Evolutionary conservation across 805 yeast genomes (phyloP), one percentile per base, ranked within the genome.

Genomic region (Metschnikowia cubensis): DNA sequence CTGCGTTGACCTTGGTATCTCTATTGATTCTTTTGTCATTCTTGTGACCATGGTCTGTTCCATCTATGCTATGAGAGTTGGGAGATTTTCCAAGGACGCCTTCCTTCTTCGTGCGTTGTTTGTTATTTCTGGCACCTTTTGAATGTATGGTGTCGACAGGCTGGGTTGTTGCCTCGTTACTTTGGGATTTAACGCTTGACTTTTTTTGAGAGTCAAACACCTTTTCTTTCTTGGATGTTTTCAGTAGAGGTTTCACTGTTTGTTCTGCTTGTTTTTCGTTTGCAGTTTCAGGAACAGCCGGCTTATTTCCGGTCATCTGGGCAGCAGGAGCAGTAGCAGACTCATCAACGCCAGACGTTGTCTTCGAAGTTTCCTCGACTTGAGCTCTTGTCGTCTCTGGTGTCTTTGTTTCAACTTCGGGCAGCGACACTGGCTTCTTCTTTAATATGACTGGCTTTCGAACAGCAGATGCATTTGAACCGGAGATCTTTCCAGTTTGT

Each of bases 391-490:
- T 39, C 15, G 37, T 15, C 22, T 47, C 42, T n/a, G 29, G n/a
- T 15, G 21, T 42, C 31, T 42, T 34, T 10, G 36, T 14, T 8
- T 15, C 41, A 14, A n/a, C 49, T 13, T 43, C 53, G 4, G 37
- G 25, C 31, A 33, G 32, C 8, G n/a, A 21, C 10, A 15, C 29
- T 32, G 42, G 38, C 38, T 68, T 71, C 60, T 73, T 73, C 59
- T 71, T 72, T 57, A 73, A 65, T 34, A 73, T 65, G 0, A 69
- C 65, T 1, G 76, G 76, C 46, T 71, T 72, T 14, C 55, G 51
- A 13, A 51, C 50, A 4, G 45, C 51, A 40, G 68, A 68, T 3
- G 70, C 67, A 2, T 67, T 56, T 6, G 49, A 53, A 6, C 60
- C 58, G 7, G 63, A 43, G 42, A 58, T 60, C n/a, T 55, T 53